Evolutionary conservation across 805 yeast species (phyloP).

Genomic region (Millerozyma acaciae): DNA sequence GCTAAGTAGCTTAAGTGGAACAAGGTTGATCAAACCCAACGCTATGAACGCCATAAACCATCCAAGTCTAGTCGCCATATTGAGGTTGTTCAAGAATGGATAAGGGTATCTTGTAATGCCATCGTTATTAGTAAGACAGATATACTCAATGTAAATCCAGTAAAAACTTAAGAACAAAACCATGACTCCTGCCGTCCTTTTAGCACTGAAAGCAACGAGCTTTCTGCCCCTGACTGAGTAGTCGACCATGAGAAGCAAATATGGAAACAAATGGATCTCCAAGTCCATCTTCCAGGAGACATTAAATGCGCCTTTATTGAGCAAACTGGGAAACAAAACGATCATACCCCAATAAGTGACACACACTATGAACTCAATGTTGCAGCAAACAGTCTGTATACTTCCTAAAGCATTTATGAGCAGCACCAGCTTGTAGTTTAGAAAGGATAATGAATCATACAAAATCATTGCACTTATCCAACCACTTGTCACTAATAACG

Average conservation of each 20-base stretch:
- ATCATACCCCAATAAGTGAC: constrained; percentile 20
- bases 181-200: constrained; percentile 6
- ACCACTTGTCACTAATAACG: constrained; percentile 9
- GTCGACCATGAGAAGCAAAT: constrained; percentile 13
- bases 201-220: background rate
- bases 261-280: constrained; percentile 25
- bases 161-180: constrained; percentile 11
- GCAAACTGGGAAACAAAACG: constrained; percentile 12
- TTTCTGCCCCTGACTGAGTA: constrained; percentile 1
- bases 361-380: constrained; percentile 22
- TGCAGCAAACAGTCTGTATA: constrained; percentile 9
- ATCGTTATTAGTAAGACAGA: background rate
- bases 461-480: too few relatives aligned
- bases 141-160: constrained; percentile 14
- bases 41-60: constrained; percentile 10
- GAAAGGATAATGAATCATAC: too few relatives aligned
- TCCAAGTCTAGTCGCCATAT: constrained; percentile 4
- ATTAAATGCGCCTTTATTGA: constrained; percentile 15
- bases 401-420: too few relatives aligned
- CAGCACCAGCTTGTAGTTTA: too few relatives aligned
- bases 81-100: constrained; percentile 13
- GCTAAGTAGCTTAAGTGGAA: too few relatives aligned
- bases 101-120: constrained; percentile 14
- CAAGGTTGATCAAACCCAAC: constrained; percentile 1
- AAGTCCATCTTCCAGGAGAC: constrained; percentile 16